Conservation (phyloP, 805 yeast species). For the Dipodascus geniculatus region DNA sequence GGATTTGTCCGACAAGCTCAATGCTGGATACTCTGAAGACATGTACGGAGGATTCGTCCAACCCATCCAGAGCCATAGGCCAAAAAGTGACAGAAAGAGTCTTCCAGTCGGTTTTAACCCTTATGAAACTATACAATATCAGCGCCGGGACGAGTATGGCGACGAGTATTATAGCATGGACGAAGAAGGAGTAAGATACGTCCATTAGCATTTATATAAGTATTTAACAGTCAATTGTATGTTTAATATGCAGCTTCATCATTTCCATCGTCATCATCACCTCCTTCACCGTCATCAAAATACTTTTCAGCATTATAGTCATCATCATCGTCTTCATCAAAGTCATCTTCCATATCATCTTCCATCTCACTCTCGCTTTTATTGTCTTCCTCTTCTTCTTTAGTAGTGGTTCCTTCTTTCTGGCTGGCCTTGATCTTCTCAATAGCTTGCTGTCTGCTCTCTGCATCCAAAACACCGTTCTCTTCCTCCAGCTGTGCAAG, state of each 20-base stretch:
- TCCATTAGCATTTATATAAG: neutral
- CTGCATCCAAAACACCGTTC: conserved; percentile 16
- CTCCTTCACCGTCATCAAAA: conserved; percentile 55
- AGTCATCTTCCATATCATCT: conserved; percentile 50
- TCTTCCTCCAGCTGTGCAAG: neutral
- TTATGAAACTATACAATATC: too few species aligned
- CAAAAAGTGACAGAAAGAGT: neutral
- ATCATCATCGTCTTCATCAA: conserved; percentile 56
- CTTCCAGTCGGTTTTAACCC: neutral
- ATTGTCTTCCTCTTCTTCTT: conserved; percentile 29
- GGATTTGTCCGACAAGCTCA: conserved; percentile 23
- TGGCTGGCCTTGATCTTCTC: conserved; percentile 1
- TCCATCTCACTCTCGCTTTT: conserved; percentile 36
- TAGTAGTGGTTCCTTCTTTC: conserved; percentile 20
- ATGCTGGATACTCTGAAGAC: conserved; percentile 25
- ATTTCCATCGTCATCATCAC: conserved; percentile 39
- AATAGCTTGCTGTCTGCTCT: conserved; percentile 25
- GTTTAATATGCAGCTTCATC: conserved; percentile 57
- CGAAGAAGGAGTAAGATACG: neutral
- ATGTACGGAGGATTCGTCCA: neutral
- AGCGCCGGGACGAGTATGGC: neutral
- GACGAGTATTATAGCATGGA: neutral
- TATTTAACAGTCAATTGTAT: neutral
- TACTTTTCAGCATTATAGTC: conserved; percentile 73
- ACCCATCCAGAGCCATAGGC: neutral